A percentile compares a stretch with the other conserved stretches of the same genome.
phyloP scores from a whole-genome alignment of 768 basidiomycete genomes.

The Amanita rimosa region DNA sequence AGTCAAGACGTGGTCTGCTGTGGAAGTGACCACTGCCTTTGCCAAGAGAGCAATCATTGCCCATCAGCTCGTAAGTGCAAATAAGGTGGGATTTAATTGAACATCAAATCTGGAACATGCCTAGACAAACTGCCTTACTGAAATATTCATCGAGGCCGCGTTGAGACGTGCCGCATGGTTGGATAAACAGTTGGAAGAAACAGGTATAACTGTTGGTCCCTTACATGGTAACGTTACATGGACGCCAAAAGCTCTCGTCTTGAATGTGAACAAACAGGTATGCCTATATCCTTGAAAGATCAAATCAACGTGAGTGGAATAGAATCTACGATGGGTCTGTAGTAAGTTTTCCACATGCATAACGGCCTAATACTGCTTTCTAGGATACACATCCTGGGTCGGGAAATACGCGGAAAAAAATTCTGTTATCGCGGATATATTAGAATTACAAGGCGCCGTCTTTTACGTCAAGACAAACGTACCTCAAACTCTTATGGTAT shows the following conservation, averaged over 20 bases:
- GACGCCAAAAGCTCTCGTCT: neutral
- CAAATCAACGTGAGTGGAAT: conserved; percentile 58
- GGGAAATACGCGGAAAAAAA: conserved; percentile 48
- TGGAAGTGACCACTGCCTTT: conserved; percentile 63
- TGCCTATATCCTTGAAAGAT: conserved; percentile 70
- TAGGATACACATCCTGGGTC: conserved; percentile 68
- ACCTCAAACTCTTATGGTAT: conserved; percentile 70
- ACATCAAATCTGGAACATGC: neutral
- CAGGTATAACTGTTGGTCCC: conserved; percentile 58
- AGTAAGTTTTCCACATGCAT: neutral
- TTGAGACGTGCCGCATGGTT: conserved; percentile 52
- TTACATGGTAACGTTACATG: conserved; percentile 43
- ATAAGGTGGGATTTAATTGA: neutral
- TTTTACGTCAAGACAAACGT: conserved; percentile 65
- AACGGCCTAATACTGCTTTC: neutral
- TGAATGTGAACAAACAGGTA: conserved; percentile 13
- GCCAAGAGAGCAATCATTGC: conserved; percentile 71
- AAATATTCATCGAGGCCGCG: conserved; percentile 71
- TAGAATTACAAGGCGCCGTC: conserved; percentile 60
- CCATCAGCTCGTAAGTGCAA: conserved; percentile 55
- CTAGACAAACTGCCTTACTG: conserved; percentile 74
- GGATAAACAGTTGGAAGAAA: conserved; percentile 49
- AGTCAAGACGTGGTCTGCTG: conserved; percentile 43
- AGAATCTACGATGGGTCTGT: conserved; percentile 54
- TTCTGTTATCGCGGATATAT: conserved; percentile 51